Evolutionary conservation across 2,329 filamentous ascomycete genomes (phyloP), one percentile per base, ranked within the genome.

Genomic region (Trichoderma aggressivum): DNA sequence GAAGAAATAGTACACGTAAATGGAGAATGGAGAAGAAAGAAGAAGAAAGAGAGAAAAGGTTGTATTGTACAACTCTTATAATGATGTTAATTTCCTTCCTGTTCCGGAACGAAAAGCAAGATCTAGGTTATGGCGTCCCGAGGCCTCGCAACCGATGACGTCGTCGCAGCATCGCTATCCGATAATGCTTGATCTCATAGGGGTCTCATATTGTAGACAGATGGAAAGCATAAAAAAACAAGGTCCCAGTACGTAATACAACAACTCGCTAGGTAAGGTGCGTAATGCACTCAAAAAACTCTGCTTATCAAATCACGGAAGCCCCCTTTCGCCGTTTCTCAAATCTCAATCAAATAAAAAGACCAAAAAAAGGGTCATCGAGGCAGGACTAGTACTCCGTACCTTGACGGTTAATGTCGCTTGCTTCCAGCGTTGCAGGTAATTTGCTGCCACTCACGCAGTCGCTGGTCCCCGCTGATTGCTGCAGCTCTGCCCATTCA

Each of bases 401-500:
- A 50, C 43, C 39, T 43, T 43, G n/a, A 12, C 28, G 11, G 50
- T 34, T 66, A 30, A 66, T 58, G 21, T 66, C 63, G 63, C 63
- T 66, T 66, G 10, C 47, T 47, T 50, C 7, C 50, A 21, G 11
- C 10, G 30, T 28, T 62, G 59, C 34, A 18, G 14, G 34, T 24
- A 59, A 18, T 43, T 62, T 43, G 32, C n/a, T n/a, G n/a, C n/a
- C n/a, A n/a, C n/a, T n/a, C n/a, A n/a, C n/a, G n/a, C n/a, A n/a
- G n/a, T n/a, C n/a, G n/a, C n/a, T 26, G 53, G n/a, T 21, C 53
- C n/a, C 63, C 63, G 63, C 63, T 47, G 32, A 28, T 16, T 53
- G 65, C 65, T 68, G 56, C 65, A 68, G 65, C 56, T 36, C 65
- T 60, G 65, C 65, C 65, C 65, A 60, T 60, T 50, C n/a, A 10